Percentiles rank a stretch among this genome's conserved stretches.
phyloP scores from a whole-genome alignment of 2,329 filamentous ascomycete species.

The Cladosporium sp. region DNA sequence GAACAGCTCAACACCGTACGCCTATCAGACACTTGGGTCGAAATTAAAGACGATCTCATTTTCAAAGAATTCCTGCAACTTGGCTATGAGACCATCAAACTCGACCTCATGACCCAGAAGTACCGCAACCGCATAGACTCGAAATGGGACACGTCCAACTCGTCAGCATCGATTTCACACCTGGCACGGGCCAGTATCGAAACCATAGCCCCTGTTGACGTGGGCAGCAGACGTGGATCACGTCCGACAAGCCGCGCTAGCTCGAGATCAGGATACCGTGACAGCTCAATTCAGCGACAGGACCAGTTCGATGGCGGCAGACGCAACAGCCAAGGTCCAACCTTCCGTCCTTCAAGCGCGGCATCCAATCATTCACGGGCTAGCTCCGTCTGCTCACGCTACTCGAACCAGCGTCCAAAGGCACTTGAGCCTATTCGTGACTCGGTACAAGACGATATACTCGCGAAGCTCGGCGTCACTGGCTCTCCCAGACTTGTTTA shows the following conservation, averaged over 20 bases:
- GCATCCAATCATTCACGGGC: slow-evolving; percentile 23
- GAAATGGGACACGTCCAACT: slow-evolving; percentile 15
- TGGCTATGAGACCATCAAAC: slow-evolving; percentile 38
- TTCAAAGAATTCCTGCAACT: slow-evolving; percentile 44
- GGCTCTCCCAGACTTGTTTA: slow-evolving; percentile 35
- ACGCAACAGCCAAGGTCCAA: slow-evolving; percentile 7
- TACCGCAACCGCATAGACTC: slow-evolving; percentile 23
- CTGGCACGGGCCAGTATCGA: slow-evolving; percentile 2
- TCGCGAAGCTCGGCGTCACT: slow-evolving; percentile 34
- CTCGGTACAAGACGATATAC: slow-evolving; percentile 31
- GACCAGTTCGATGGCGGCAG: background rate
- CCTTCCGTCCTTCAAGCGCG: slow-evolving; percentile 6
- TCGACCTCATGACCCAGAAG: slow-evolving; percentile 34
- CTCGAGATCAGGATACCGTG: slow-evolving; percentile 14
- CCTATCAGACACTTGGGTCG: slow-evolving; percentile 47
- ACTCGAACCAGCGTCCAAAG: slow-evolving; percentile 21
- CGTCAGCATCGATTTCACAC: slow-evolving; percentile 5
- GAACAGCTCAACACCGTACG: slow-evolving; percentile 45
- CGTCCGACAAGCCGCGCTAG: background rate
- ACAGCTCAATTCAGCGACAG: slow-evolving; percentile 9
- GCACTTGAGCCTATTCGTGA: slow-evolving; percentile 26
- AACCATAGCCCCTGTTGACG: background rate
- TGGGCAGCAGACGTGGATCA: background rate
- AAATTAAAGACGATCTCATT: slow-evolving; percentile 47
- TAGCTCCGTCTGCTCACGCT: slow-evolving; percentile 24